Conservation (phyloP, 2,329 filamentous ascomycete species). For the Diaporthe sp. region DNA sequence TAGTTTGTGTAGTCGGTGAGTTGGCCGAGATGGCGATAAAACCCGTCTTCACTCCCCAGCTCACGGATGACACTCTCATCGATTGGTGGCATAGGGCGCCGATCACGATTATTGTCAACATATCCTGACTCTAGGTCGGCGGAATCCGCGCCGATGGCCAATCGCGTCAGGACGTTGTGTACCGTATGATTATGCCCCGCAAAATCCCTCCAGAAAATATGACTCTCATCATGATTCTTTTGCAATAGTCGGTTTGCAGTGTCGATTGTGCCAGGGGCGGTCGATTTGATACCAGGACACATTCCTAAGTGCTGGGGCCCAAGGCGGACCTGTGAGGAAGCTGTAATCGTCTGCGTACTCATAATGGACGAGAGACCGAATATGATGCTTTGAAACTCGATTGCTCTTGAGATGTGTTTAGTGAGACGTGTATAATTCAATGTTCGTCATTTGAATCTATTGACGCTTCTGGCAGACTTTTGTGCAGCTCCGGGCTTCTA, state of each 20-base stretch:
- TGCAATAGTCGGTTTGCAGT: constrained; percentile 14
- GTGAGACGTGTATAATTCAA: background rate
- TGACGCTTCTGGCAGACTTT: background rate
- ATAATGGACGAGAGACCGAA: background rate
- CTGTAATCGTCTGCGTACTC: background rate
- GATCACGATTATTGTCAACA: background rate
- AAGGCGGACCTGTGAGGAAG: constrained; percentile 9
- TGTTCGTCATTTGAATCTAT: background rate
- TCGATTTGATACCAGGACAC: background rate
- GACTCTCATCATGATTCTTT: constrained; percentile 20
- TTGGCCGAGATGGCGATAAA: constrained; percentile 44
- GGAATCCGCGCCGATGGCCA: constrained; percentile 74
- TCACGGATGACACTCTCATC: background rate
- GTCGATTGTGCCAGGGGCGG: background rate
- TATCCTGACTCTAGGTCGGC: background rate
- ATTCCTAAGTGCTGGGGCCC: background rate
- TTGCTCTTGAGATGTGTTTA: too few relatives aligned
- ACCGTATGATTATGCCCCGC: constrained; percentile 57
- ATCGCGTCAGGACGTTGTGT: constrained; percentile 81
- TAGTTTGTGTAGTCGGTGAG: constrained; percentile 75
- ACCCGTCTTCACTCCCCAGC: background rate
- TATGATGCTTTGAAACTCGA: too few relatives aligned
- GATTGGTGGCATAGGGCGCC: background rate
- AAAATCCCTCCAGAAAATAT: constrained; percentile 21
- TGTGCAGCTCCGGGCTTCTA: too few relatives aligned